Evolutionary conservation across 176 grass and related monocot genomes (phyloP).

Genomic region (maize (Zea mays)): DNA sequence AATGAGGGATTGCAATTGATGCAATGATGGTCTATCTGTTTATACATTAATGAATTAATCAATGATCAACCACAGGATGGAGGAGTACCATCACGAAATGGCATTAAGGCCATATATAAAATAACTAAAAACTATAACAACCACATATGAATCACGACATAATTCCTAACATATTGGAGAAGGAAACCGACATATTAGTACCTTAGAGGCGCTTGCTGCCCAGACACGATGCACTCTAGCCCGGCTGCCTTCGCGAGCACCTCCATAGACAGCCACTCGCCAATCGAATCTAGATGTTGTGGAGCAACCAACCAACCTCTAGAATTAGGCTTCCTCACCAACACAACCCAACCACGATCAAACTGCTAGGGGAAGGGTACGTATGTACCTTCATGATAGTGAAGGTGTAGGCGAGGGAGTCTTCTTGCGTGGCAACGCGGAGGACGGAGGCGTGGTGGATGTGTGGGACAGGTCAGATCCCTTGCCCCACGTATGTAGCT

Average conservation of each 20-base stretch:
- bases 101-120: neutral
- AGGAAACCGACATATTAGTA: conserved; percentile 26
- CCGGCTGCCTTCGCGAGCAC: conserved; percentile 82
- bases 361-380: neutral
- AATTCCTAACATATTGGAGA: neutral
- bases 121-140: conserved; percentile 9
- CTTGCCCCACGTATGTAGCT: too few relatives aligned
- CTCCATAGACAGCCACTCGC: conserved; percentile 82
- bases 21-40: neutral
- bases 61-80: neutral
- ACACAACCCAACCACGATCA: neutral
- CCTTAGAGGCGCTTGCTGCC: conserved; percentile 75
- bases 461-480: neutral
- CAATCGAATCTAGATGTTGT: conserved; percentile 88
- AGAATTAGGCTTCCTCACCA: conserved; percentile 31
- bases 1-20: neutral
- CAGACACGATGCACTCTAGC: conserved; percentile 87
- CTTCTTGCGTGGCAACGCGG: conserved; percentile 54
- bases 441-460: conserved; percentile 83
- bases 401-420: conserved; percentile 66
- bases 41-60: neutral
- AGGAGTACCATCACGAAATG: neutral
- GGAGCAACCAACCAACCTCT: neutral
- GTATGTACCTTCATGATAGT: conserved; percentile 85
- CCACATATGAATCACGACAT: neutral